Evolutionary conservation across 1,284 basidiomycete species (phyloP), one percentile per base, ranked within the genome.

Genomic region (Lentinula novae-zelandiae): DNA sequence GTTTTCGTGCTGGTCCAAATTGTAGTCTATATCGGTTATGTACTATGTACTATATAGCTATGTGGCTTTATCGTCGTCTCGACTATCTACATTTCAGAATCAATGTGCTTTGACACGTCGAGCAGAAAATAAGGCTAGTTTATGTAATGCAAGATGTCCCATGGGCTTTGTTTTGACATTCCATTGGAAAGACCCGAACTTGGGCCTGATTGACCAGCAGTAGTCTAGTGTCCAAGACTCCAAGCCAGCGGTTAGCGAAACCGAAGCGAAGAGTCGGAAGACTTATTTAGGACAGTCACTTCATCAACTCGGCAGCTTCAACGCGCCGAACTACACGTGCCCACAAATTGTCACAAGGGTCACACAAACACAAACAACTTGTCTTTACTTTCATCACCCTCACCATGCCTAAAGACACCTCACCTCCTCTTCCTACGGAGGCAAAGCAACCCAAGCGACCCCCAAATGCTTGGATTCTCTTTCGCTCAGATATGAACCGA

Each of bases 391-490:
- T 69, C 67, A 69, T 67, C 42, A 22, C 7, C 42, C 44, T 42
- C 31, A 51, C 39, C 13, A 52, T 60, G 58, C 50, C 38, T 20
- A 60, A 52, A 27, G 52, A 44, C 40, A 20, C 53, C 20, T 49
- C 57, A 27, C 48, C 59, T 44, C 20, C 53, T 33, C 57, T 13
- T 50, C 48, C 52, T n/a, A n/a, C 49, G 40, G 42, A 50, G 33
- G 72, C 83, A 62, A 80, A 83, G 17, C 44, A 46, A 0, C 87
- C 87, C 1, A 56, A 56, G 31, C 83, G 93, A 0, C 95, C 95
- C 2, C 86, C 88, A 15, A 96, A 96, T 71, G 88, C 94, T 0
- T 96, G 93, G 92, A 96, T 97, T 63, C 68, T 96, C n/a, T 97
- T 93, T 71, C 86, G 94, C 48, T 87, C 88, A 2, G 82, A 87